Evolutionary conservation across 2,329 filamentous ascomycete genomes (phyloP).

Genomic region (Fusarium robinianum): DNA sequence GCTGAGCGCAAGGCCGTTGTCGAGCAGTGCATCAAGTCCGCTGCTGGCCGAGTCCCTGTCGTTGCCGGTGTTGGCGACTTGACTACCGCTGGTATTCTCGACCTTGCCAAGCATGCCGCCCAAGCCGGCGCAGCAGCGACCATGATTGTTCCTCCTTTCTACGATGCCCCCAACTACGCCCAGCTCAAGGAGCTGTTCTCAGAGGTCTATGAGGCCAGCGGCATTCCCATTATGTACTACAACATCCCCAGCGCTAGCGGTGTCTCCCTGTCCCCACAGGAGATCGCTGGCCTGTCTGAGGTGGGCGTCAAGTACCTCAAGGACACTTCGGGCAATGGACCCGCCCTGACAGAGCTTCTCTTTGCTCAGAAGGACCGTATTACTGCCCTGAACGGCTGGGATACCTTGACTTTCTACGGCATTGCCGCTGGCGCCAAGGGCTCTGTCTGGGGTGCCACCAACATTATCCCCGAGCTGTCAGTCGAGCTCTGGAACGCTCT

Average conservation of each 20-base stretch:
- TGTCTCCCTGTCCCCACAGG: conserved; percentile 45
- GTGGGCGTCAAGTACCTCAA: conserved; percentile 56
- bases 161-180: conserved; percentile 49
- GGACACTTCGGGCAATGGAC: conserved; percentile 57
- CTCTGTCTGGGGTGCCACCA: conserved; percentile 56
- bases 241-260: conserved; percentile 55
- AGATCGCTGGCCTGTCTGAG: conserved; percentile 50
- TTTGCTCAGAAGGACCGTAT: conserved; percentile 47
- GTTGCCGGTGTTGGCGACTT: conserved; percentile 51
- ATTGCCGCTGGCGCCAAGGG: conserved; percentile 54
- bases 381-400: conserved; percentile 58
- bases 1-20: conserved; percentile 52
- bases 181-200: conserved; percentile 43
- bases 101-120: conserved; percentile 38
- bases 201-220: conserved; percentile 47
- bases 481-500: conserved; percentile 53
- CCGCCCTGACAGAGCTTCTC: conserved; percentile 53
- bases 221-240: conserved; percentile 54
- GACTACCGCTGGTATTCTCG: conserved; percentile 42
- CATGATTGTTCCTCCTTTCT: conserved; percentile 57
- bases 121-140: conserved; percentile 46
- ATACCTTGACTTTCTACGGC: conserved; percentile 58
- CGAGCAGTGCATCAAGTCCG: conserved; percentile 42
- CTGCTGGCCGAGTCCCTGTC: conserved; percentile 47
- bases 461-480: conserved; percentile 54